phyloP scores from a whole-genome alignment of 106 monocot genomes.

The Platanthera zijinensis region DNA sequence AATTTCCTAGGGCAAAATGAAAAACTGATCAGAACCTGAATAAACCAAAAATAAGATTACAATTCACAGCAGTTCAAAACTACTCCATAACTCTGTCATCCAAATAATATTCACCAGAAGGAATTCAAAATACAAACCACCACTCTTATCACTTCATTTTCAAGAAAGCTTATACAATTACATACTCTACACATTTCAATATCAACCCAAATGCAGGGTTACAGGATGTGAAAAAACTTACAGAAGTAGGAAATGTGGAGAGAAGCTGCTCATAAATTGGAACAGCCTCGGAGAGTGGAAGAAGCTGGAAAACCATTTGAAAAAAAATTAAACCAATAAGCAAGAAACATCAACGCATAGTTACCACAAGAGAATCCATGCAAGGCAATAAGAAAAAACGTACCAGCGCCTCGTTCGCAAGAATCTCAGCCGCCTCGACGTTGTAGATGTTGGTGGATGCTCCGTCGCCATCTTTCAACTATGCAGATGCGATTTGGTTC shows the following conservation, averaged over 20 bases:
- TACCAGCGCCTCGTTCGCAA: slow-evolving; percentile 82
- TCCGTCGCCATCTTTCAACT: background rate
- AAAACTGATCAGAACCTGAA: too few species aligned
- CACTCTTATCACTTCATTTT: background rate
- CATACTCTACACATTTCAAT: background rate
- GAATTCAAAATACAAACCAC: too few species aligned
- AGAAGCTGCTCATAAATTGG: slow-evolving; percentile 91
- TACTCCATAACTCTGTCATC: too few species aligned
- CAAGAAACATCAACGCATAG: background rate
- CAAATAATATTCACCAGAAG: too few species aligned
- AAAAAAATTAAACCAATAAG: background rate
- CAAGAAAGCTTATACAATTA: background rate
- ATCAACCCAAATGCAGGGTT: background rate
- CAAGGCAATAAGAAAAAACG: background rate
- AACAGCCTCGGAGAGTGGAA: slow-evolving; percentile 57
- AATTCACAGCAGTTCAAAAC: too few species aligned
- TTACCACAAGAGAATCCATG: background rate
- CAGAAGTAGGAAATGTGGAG: slow-evolving; percentile 74
- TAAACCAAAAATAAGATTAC: too few species aligned
- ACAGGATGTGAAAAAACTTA: slow-evolving; percentile 22
- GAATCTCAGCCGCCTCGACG: slow-evolving; percentile 75
- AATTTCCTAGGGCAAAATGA: too few species aligned
- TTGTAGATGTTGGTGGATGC: slow-evolving; percentile 49
- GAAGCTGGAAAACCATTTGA: slow-evolving; percentile 31
- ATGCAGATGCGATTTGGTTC: background rate